Percentiles rank a stretch among this genome's conserved stretches.
Evolutionary conservation across 2,329 filamentous ascomycete genomes (phyloP).

Genomic region (Nigrograna mackinnonii): DNA sequence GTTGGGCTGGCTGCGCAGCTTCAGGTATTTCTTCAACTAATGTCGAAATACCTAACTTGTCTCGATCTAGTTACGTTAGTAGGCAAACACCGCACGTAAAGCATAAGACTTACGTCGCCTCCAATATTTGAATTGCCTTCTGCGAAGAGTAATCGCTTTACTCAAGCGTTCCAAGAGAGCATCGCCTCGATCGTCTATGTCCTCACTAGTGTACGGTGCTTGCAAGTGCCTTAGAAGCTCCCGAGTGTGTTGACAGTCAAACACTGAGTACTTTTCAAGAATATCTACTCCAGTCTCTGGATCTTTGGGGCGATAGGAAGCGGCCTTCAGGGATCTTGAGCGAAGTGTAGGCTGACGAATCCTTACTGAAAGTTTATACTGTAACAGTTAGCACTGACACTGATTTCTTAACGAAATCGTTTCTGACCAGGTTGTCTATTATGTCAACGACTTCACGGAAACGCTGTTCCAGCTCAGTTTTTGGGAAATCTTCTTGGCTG

Average conservation of each 20-base stretch:
- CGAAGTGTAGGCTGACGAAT: constrained; percentile 38
- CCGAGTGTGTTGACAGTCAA: constrained; percentile 30
- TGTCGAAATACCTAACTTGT: constrained; percentile 32
- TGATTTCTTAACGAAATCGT: too few species aligned
- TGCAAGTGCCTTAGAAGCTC: constrained; percentile 33
- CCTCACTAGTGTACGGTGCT: constrained; percentile 8
- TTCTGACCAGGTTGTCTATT: constrained; percentile 40
- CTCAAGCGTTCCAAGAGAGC: constrained; percentile 28
- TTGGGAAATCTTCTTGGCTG: constrained; percentile 20
- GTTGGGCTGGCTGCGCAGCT: background rate
- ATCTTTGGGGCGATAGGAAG: constrained; percentile 37
- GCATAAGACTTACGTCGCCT: constrained; percentile 21
- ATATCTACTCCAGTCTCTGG: constrained; percentile 39
- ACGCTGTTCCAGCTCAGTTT: constrained; percentile 37
- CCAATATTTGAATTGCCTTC: constrained; percentile 44
- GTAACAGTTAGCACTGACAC: too few species aligned
- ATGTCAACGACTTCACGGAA: constrained; percentile 40
- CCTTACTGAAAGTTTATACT: constrained; percentile 41
- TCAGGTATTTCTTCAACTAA: constrained; percentile 21
- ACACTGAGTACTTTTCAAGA: constrained; percentile 31
- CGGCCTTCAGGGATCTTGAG: constrained; percentile 38
- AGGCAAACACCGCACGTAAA: too few species aligned
- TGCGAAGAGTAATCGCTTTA: constrained; percentile 34
- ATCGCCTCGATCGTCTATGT: constrained; percentile 20
- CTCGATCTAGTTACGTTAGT: constrained; percentile 27